phyloP scores from a whole-genome alignment of 2,329 filamentous ascomycete genomes.

The Incumbomyces delicatus region DNA sequence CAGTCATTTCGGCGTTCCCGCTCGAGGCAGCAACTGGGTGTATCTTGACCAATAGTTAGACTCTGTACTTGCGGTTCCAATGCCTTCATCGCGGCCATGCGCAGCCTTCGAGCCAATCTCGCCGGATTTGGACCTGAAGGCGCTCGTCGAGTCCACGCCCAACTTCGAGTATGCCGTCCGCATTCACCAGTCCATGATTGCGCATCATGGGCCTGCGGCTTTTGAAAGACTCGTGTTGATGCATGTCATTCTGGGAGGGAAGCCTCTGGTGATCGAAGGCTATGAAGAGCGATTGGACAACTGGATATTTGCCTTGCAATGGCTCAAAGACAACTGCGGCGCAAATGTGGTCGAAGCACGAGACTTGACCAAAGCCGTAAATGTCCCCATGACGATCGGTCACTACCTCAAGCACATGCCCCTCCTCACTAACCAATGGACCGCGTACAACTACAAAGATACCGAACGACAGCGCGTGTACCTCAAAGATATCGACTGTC shows the following conservation, averaged over 20 bases:
- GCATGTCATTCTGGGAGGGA: slow-evolving; percentile 75
- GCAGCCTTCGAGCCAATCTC: slow-evolving; percentile 88
- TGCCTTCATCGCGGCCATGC: slow-evolving; percentile 71
- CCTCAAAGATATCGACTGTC: slow-evolving; percentile 94
- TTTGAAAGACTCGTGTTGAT: slow-evolving; percentile 79
- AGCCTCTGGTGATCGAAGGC: slow-evolving; percentile 81
- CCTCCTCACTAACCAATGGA: slow-evolving; percentile 74
- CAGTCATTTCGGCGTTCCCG: too few relatives aligned
- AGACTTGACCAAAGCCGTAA: slow-evolving; percentile 61
- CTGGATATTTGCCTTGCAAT: slow-evolving; percentile 67
- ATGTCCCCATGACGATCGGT: slow-evolving; percentile 74
- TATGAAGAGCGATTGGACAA: slow-evolving; percentile 68
- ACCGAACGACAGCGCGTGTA: slow-evolving; percentile 78
- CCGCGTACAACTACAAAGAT: slow-evolving; percentile 63
- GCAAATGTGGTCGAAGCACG: slow-evolving; percentile 79
- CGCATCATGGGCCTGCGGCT: slow-evolving; percentile 61
- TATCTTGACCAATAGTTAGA: neutral
- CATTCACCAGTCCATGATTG: slow-evolving; percentile 69
- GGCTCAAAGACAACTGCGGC: slow-evolving; percentile 69
- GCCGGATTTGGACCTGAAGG: slow-evolving; percentile 68
- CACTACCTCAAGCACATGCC: slow-evolving; percentile 87
- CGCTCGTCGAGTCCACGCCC: slow-evolving; percentile 63
- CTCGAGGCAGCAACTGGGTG: too few relatives aligned
- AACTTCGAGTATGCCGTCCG: slow-evolving; percentile 84
- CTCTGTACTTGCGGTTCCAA: slow-evolving; percentile 31